Percentiles rank a stretch among this genome's conserved stretches.
Evolutionary conservation across 1,139 yeast species (phyloP).

Genomic region (Eremothecium coryli): DNA sequence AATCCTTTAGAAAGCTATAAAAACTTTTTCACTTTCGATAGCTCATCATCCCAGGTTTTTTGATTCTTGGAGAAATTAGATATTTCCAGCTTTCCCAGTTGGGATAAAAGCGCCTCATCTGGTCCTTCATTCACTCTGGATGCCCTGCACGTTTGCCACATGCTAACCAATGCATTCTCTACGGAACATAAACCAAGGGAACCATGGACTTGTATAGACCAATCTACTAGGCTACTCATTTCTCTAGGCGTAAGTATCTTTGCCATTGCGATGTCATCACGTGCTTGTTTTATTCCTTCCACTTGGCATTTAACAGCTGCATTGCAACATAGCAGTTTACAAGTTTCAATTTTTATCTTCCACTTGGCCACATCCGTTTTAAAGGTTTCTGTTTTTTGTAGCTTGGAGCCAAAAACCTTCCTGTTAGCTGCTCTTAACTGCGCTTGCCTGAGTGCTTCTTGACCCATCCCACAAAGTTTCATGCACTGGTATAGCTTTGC

Average conservation of each 20-base stretch:
- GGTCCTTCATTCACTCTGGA: conserved; percentile 69
- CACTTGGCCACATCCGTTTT: conserved; percentile 46
- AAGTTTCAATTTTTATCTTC: conserved; percentile 50
- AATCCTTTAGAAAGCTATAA: too few species aligned
- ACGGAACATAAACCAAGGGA: conserved; percentile 58
- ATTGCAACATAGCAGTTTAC: conserved; percentile 49
- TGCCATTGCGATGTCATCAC: conserved; percentile 56
- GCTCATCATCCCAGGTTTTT: conserved; percentile 8
- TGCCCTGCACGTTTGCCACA: conserved; percentile 51
- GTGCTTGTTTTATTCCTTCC: conserved; percentile 48
- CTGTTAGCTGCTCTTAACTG: conserved; percentile 49
- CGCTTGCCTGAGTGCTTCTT: conserved; percentile 46
- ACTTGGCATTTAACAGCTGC: conserved; percentile 60
- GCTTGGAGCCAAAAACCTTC: conserved; percentile 47
- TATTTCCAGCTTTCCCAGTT: conserved; percentile 34
- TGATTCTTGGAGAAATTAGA: conserved; percentile 7
- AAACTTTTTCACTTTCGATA: conserved; percentile 1
- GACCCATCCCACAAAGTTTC: conserved; percentile 61
- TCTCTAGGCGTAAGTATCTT: conserved; percentile 60
- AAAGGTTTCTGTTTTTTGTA: conserved; percentile 48
- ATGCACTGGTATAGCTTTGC: conserved; percentile 71
- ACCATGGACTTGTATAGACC: conserved; percentile 63
- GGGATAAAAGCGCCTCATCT: conserved; percentile 61
- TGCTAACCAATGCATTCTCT: conserved; percentile 52
- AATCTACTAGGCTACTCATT: conserved; percentile 45